phyloP scores from a whole-genome alignment of 2,329 filamentous ascomycete species.

The Clarireedia monteithiana region DNA sequence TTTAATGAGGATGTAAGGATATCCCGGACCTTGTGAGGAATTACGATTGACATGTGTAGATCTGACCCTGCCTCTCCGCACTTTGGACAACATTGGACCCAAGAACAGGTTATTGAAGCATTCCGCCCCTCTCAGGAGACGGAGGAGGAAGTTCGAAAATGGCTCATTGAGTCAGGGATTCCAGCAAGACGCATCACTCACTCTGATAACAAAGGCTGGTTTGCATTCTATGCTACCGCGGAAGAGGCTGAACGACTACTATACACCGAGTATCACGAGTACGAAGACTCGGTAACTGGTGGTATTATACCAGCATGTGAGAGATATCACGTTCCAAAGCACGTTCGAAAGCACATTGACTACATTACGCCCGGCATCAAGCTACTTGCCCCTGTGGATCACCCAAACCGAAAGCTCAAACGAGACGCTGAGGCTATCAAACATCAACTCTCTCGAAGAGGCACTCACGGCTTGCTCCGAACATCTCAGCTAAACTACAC shows the following conservation, averaged over 20 bases:
- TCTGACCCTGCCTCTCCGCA: conserved; percentile 22
- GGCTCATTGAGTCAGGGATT: conserved; percentile 30
- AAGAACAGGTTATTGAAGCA: conserved; percentile 27
- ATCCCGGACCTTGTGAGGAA: conserved; percentile 13
- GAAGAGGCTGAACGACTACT: conserved; percentile 30
- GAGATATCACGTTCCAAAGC: conserved; percentile 38
- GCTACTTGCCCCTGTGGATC: conserved; percentile 33
- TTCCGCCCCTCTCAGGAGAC: conserved; percentile 29
- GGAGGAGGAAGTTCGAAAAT: conserved; percentile 27
- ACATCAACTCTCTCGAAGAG: conserved; percentile 3
- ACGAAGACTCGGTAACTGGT: conserved; percentile 38
- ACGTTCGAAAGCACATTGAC: conserved; percentile 42
- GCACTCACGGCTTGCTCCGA: neutral
- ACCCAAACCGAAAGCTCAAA: conserved; percentile 12
- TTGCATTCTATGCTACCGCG: conserved; percentile 31
- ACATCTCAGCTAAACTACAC: neutral
- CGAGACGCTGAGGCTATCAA: conserved; percentile 2
- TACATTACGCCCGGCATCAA: conserved; percentile 40
- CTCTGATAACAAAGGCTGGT: conserved; percentile 32
- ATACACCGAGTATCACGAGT: conserved; percentile 28
- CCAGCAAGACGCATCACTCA: conserved; percentile 27
- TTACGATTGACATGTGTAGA: conserved; percentile 10
- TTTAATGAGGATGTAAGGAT: conserved; percentile 23
- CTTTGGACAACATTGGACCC: conserved; percentile 31
- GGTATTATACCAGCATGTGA: conserved; percentile 29